Conservation (phyloP, 768 basidiomycete genomes). For the Pholiota microspora region DNA sequence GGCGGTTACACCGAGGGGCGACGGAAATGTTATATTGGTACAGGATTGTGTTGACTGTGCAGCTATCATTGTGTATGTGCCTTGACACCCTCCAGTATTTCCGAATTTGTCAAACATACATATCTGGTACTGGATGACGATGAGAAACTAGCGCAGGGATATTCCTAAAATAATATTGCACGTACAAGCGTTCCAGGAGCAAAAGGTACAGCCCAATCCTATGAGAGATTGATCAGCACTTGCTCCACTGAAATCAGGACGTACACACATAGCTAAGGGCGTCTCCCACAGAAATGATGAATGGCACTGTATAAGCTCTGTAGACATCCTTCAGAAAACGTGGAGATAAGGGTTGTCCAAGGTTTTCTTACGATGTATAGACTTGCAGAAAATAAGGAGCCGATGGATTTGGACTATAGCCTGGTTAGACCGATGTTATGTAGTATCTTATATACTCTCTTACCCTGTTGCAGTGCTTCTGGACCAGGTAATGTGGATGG, state of each 20-base stretch:
- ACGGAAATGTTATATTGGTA: conserved; percentile 46
- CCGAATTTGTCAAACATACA: conserved; percentile 66
- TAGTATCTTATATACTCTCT: conserved; percentile 3
- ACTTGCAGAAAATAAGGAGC: conserved; percentile 61
- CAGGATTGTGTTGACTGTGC: conserved; percentile 41
- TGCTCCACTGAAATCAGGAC: not conserved
- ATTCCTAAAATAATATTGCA: conserved; percentile 1
- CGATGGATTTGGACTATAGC: conserved; percentile 46
- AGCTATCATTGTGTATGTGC: conserved; percentile 53
- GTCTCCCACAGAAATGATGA: conserved; percentile 48
- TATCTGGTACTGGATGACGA: conserved; percentile 50
- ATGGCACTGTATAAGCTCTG: conserved; percentile 50
- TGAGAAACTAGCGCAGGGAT: not conserved
- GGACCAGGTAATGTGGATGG: conserved; percentile 40
- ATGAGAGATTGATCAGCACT: not conserved
- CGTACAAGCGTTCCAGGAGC: conserved; percentile 53
- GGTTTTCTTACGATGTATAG: conserved; percentile 52
- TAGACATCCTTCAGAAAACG: not conserved
- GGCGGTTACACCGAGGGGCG: conserved; percentile 43
- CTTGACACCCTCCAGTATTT: conserved; percentile 61
- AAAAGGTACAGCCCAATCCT: conserved; percentile 64
- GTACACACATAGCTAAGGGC: conserved; percentile 45
- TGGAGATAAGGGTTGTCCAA: not conserved
- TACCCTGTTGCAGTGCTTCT: conserved; percentile 40
- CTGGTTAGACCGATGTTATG: conserved; percentile 4